Evolutionary conservation across 2,329 filamentous ascomycete genomes (phyloP), one percentile per base, ranked within the genome.

Genomic region (Xylariaceae sp.): DNA sequence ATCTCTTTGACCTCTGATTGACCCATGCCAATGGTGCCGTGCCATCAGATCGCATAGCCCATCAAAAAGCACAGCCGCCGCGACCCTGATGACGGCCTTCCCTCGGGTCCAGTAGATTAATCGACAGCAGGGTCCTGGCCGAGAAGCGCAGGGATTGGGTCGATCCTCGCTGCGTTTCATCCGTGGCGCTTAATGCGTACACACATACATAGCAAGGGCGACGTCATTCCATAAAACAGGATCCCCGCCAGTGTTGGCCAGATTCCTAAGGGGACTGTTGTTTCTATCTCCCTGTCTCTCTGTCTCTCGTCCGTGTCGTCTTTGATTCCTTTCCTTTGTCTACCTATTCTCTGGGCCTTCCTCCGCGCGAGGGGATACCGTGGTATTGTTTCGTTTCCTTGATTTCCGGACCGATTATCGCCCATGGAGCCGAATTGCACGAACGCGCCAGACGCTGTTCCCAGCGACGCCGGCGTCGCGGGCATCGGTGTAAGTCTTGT

Each of bases 401-500:
- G 14, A 19, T 23, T 20, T 45, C 26, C 18, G 40, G 40, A 21
- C 19, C 18, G 6, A 20, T 48, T 18, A 10, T 41, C 20, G 26
- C 19, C 21, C 20, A 67, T 59, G 50, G 45, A 58, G 54, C 46
- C 62, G 40, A 74, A 77, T 57, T 81, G 79, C 59, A 73, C 73
- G 7, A 52, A 61, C 42, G 68, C 75, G 18, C 78, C 79, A 2
- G 65, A 62, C 4, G 60, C 66, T 2, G 71, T 75, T 3, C 61
- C 65, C 7, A 78, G 78, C 48, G 79, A 82, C 66, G 77, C 79
- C 2, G 79, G 80, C 54, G 77, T 82, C 19, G 79, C 80, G 50
- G 79, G 80, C 48, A 74, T 78, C 32, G 79, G 80, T 60, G 79
- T 81, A 75, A 65, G 77, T 71, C 43, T 26, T 12, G 6, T 2